Base-by-base conservation (phyloP, 2,329 filamentous ascomycete genomes). In the Periconia sp. region DNA sequence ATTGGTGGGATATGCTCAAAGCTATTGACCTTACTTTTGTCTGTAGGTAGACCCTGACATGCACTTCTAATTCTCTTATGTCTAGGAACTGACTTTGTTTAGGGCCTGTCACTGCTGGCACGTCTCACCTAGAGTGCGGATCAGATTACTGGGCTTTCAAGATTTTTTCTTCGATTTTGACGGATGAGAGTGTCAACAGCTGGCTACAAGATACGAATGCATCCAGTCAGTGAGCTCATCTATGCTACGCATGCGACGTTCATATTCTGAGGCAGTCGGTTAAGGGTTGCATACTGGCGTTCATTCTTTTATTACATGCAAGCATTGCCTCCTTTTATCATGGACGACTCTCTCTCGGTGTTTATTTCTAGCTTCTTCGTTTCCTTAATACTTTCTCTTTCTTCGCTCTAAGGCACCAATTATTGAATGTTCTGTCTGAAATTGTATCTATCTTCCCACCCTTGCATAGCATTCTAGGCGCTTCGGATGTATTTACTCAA, bases 1-100 rank as follows among this genome's bases (percentile, higher is more conserved):
- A 66, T 45, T 66, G 63, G 63, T 61, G 56, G 54, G 54, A 62
- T 31, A 64, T 65, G 61, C 47, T 66, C 31, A 53, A 60, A 37
- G 33, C 54, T 18, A 42, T 58, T 6, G 44, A 62, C 8, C 15
- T 63, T 18, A 49, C 62, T 27, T 15, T 61, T 2, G 41, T 52
- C 3, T 65, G 63, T 65, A 55, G 57, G 63, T 61, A n/a, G 18
- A 27, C 6, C 9, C 42, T 45, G 11, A 11, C 11, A 6, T 5
- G 20, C 3, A 17, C 6, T 15, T 9, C 43, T 27, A 8, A 10
- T 17, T 27, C 18, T 19, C 30, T 31, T 8, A 27, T 8, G 23
- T 27, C 8, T 27, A 8, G 23, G 23, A 27, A 8, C 23, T 27
- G 23, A 27, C 23, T 8, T 27, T 27, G 23, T 27, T 27, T 27